Evolutionary conservation across 148 eudicot species (phyloP).

Genomic region (Camellia sinensis): DNA sequence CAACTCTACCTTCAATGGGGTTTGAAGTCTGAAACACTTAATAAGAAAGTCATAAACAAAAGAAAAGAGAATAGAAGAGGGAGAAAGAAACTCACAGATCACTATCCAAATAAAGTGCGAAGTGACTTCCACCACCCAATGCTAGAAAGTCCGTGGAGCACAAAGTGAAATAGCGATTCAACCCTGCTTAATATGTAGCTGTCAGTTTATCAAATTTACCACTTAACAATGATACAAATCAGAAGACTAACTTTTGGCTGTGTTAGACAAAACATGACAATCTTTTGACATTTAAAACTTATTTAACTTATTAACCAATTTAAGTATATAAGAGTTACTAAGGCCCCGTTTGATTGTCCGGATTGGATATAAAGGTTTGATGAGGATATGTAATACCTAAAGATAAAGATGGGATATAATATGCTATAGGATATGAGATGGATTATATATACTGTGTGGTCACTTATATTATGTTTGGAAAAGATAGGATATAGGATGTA

Average conservation of each 20-base stretch:
- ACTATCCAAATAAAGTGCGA: constrained; percentile 82
- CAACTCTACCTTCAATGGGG: not conserved
- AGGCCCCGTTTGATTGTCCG: no score
- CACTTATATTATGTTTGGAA: no score
- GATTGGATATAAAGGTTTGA: no score
- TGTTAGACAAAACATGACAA: not conserved
- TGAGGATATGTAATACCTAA: no score
- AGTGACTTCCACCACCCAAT: constrained; percentile 85
- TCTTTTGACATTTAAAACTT: not conserved
- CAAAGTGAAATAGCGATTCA: constrained; percentile 84
- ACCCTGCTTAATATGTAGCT: constrained; percentile 47
- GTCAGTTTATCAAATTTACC: not conserved
- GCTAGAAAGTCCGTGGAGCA: constrained; percentile 86
- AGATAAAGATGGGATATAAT: no score
- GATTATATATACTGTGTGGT: no score
- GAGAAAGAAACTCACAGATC: constrained; percentile 66
- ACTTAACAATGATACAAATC: not conserved
- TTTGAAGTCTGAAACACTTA: not conserved
- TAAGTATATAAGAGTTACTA: not conserved
- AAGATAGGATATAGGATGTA: no score
- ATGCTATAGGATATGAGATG: no score
- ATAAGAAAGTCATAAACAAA: not conserved
- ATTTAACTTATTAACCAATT: not conserved
- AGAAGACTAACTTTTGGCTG: not conserved
- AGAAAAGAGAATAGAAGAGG: not conserved